phyloP scores from a whole-genome alignment of 192 early-diverging fungal genomes.

The Entrophospora sp. region DNA sequence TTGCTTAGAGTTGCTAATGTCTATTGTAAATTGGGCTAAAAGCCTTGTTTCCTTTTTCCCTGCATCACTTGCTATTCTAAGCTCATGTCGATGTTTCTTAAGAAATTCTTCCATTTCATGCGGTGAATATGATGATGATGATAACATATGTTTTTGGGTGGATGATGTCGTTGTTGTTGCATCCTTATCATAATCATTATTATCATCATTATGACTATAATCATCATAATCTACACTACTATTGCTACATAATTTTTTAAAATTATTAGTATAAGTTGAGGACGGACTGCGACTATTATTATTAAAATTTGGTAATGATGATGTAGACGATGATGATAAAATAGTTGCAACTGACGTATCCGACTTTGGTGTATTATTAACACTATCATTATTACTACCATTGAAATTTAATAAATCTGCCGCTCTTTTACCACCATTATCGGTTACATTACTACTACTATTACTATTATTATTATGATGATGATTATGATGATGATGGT shows the following conservation, averaged over 20 bases:
- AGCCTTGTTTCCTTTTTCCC: slow-evolving; percentile 55
- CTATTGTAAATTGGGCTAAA: slow-evolving; percentile 47
- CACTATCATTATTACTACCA: no score
- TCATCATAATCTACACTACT: no score
- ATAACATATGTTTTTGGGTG: background rate
- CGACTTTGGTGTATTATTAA: background rate
- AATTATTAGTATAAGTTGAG: background rate
- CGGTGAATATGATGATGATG: background rate
- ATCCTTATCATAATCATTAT: background rate
- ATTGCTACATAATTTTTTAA: background rate
- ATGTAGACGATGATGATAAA: no score
- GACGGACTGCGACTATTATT: background rate
- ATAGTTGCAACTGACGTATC: no score
- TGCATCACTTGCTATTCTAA: slow-evolving; percentile 50
- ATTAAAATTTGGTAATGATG: no score
- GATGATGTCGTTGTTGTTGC: background rate
- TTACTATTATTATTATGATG: no score
- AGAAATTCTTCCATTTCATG: slow-evolving; percentile 47
- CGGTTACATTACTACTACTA: background rate
- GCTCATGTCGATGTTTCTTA: slow-evolving; percentile 49
- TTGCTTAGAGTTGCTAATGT: no score
- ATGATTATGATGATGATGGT: no score
- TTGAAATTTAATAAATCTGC: background rate
- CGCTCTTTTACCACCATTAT: background rate
- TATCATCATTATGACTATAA: no score